Conservation (phyloP, 352 stramenopile genomes). For the Pseudoperonospora humuli region DNA sequence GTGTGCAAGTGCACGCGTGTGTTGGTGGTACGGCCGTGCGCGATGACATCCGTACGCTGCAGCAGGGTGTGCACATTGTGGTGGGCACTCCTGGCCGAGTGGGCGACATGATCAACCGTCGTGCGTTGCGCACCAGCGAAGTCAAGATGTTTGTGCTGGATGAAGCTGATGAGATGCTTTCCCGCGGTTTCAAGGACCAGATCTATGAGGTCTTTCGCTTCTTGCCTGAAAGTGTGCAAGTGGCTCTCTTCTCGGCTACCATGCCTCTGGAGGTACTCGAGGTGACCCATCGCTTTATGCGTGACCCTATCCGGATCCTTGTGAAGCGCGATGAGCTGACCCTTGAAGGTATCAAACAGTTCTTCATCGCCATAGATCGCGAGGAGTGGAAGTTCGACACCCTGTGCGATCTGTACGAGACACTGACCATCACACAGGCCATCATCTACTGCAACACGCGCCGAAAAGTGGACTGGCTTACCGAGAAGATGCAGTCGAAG, state of each 20-base stretch:
- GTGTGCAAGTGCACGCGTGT: slow-evolving; percentile 95
- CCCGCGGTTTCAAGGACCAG: slow-evolving; percentile 99
- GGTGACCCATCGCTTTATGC: slow-evolving; percentile 98
- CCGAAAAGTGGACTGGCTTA: slow-evolving; percentile 99
- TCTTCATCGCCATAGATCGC: slow-evolving; percentile 97
- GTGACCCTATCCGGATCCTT: slow-evolving; percentile 97
- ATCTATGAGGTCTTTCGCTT: slow-evolving; percentile 99
- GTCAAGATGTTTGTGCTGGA: slow-evolving; percentile 98
- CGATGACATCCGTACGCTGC: slow-evolving; percentile 97
- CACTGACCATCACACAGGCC: slow-evolving; percentile 98
- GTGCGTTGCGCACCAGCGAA: slow-evolving; percentile 90
- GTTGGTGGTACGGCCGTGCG: slow-evolving; percentile 97
- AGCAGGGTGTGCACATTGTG: slow-evolving; percentile 97
- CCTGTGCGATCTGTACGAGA: slow-evolving; percentile 99
- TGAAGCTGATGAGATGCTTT: slow-evolving; percentile 99
- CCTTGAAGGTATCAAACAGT: slow-evolving; percentile 99
- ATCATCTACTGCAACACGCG: slow-evolving; percentile 99
- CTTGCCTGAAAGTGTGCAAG: slow-evolving; percentile 95
- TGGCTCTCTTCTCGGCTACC: slow-evolving; percentile 98
- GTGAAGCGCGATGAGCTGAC: slow-evolving; percentile 99
- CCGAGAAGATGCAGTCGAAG: slow-evolving; percentile 98
- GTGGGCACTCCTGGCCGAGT: slow-evolving; percentile 98
- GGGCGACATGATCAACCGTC: slow-evolving; percentile 99
- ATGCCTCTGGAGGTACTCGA: slow-evolving; percentile 99
- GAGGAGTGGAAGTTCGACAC: slow-evolving; percentile 99